phyloP scores from a whole-genome alignment of 2,329 filamentous ascomycete genomes.

The Botrytis sinoallii region DNA sequence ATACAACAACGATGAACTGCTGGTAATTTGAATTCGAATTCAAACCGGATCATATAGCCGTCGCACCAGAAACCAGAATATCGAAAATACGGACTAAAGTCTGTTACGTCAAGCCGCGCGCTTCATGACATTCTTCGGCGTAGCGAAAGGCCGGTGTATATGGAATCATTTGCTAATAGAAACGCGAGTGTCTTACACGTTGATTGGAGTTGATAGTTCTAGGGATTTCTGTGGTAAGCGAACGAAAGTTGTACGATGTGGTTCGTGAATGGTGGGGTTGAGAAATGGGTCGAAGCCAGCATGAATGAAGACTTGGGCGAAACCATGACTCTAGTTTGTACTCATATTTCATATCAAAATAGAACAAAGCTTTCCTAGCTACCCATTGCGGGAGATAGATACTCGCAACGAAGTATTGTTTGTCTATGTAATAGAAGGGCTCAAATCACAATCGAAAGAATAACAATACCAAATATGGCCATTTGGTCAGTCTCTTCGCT shows the following conservation, averaged over 20 bases:
- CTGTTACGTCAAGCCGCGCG: background rate
- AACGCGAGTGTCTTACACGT: background rate
- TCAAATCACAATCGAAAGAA: too few species aligned
- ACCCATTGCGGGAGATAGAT: too few species aligned
- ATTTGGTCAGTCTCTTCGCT: background rate
- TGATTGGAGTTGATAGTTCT: background rate
- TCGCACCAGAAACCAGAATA: background rate
- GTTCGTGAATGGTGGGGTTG: background rate
- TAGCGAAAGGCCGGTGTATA: background rate
- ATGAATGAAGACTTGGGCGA: background rate
- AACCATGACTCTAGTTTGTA: background rate
- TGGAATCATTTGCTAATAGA: background rate
- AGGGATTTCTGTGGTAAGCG: background rate
- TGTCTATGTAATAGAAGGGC: too few species aligned
- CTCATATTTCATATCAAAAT: background rate
- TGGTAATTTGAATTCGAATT: background rate
- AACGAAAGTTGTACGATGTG: background rate
- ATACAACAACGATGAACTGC: conserved; percentile 5
- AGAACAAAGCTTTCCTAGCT: background rate
- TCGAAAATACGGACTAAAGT: background rate
- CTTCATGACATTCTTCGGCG: background rate
- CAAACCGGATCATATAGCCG: background rate
- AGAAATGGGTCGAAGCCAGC: background rate
- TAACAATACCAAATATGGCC: background rate
- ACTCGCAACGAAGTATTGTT: too few species aligned